A percentile compares a stretch with the other conserved stretches of the same genome.
These are phyloP conservation scores for Chaetomium sp. DNA, from an alignment of 2,329 filamentous ascomycete species.

Conservation along the genomic window DNA sequence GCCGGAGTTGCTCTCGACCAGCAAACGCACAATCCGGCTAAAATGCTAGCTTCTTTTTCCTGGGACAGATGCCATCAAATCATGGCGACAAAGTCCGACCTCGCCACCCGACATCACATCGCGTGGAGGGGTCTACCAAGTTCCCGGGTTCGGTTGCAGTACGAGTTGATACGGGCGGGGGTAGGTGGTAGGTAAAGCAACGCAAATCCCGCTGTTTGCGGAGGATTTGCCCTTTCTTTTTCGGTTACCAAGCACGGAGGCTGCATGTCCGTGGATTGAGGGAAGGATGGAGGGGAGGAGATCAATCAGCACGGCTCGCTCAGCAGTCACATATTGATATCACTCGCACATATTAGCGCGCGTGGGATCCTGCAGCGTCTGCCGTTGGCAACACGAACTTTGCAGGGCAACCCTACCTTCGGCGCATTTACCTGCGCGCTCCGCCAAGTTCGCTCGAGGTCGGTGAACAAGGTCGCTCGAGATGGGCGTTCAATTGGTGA, in stretches of 20 bases:
- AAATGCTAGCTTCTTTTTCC: neutral
- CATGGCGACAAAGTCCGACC: constrained; percentile 13
- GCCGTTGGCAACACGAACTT: constrained; percentile 8
- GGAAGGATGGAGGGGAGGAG: neutral
- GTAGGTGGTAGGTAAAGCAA: neutral
- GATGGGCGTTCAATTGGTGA: neutral
- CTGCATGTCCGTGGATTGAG: constrained; percentile 15
- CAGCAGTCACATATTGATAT: constrained; percentile 11
- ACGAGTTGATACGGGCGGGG: neutral
- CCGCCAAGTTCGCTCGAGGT: neutral
- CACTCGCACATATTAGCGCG: neutral
- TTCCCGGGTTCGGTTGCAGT: constrained; percentile 1
- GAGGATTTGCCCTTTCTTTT: neutral
- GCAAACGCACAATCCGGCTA: constrained; percentile 17
- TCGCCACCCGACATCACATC: constrained; percentile 7
- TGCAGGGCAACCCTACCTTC: neutral
- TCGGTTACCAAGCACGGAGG: constrained; percentile 9
- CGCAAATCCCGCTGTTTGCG: neutral
- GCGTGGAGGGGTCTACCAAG: neutral
- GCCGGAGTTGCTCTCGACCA: constrained; percentile 1
- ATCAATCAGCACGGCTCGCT: constrained; percentile 25
- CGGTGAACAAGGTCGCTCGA: neutral
- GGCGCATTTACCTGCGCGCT: neutral
- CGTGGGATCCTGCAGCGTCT: constrained; percentile 13
- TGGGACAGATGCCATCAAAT: neutral